Percentiles rank a stretch among this genome's conserved stretches.
These are phyloP conservation scores for Paraurostyla sp. DNA, from an alignment of 73 alveolate genomes.

Conservation along the genomic window DNA sequence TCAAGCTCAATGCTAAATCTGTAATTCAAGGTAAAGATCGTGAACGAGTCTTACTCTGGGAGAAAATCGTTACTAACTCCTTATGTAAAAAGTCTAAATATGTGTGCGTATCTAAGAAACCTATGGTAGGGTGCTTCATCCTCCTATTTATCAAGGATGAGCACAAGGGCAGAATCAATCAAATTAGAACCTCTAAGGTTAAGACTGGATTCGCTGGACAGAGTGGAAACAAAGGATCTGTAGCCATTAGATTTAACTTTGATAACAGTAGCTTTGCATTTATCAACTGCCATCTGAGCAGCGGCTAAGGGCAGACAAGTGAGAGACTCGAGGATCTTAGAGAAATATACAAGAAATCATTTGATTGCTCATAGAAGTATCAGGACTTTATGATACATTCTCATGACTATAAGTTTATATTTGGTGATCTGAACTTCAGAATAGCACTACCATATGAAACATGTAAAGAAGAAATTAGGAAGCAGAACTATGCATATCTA, in stretches of 20 bases:
- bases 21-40: conserved; percentile 64
- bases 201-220: conserved; percentile 81
- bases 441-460: conserved; percentile 77
- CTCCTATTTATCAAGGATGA: conserved; percentile 68
- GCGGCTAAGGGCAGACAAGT: conserved; percentile 86
- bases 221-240: conserved; percentile 81
- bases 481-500: conserved; percentile 62
- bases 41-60: conserved; percentile 47
- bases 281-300: conserved; percentile 89
- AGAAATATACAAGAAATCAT: conserved; percentile 85
- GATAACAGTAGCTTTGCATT: conserved; percentile 81
- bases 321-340: conserved; percentile 86
- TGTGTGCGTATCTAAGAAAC: conserved; percentile 49
- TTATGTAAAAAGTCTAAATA: conserved; percentile 48
- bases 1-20: conserved; percentile 81
- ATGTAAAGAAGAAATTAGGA: conserved; percentile 73
- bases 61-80: conserved; percentile 37
- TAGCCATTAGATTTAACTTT: conserved; percentile 74
- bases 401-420: conserved; percentile 90
- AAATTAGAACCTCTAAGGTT: conserved; percentile 62
- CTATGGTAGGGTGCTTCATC: conserved; percentile 77
- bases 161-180: conserved; percentile 61
- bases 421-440: conserved; percentile 97
- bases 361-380: conserved; percentile 66
- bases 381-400: conserved; percentile 63